Base-by-base conservation (phyloP, 768 basidiomycete genomes). In the Lactarius tabidus region DNA sequence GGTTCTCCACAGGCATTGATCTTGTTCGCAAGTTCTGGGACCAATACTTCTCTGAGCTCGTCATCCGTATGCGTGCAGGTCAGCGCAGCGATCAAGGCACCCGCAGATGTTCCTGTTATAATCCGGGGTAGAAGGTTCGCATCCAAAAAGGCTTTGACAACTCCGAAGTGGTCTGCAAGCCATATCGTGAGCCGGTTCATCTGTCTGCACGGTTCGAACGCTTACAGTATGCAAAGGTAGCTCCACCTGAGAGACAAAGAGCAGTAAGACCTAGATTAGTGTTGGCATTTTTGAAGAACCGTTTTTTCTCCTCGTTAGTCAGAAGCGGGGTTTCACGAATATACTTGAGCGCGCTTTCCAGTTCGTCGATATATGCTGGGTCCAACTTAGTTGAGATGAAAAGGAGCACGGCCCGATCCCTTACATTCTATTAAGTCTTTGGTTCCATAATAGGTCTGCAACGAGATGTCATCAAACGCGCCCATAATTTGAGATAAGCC, bases 191-290 rank as follows among this genome's bases (percentile, higher is more conserved):
- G 51, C 8, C 17, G 35, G 29, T 31, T 28, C 45, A 9, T 29
- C 10, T 33, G 28, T 28, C 39, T 28, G 17, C 41, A 60, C 35
- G 36, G 31, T 48, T 17, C n/a, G 15, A 33, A 28, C n/a, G 70
- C 85, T 72, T 75, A 89, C 93, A 98, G 74, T 96, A 97, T 10
- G 94, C 95, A 73, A 98, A 96, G 1, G 89, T 88, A 9, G 92
- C 97, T 7, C 97, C 96, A 18, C 97, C 97, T n/a, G 91, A 94
- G 14, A 99, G 82, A 75, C 96, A 98, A 6, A 99, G 78, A 0
- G 97, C 96, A 45, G 91, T 90, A 4, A 90, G 86, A 28, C 96
- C 96, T 14, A 95, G 81, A 77, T 97, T 95, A 56, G 90, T 89
- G 73, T 92, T 94, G 53, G 89, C 85, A 67, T 84, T 88, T 73